Base-by-base conservation (phyloP, 768 basidiomycete genomes). In the Psilocybe cyanescens region DNA sequence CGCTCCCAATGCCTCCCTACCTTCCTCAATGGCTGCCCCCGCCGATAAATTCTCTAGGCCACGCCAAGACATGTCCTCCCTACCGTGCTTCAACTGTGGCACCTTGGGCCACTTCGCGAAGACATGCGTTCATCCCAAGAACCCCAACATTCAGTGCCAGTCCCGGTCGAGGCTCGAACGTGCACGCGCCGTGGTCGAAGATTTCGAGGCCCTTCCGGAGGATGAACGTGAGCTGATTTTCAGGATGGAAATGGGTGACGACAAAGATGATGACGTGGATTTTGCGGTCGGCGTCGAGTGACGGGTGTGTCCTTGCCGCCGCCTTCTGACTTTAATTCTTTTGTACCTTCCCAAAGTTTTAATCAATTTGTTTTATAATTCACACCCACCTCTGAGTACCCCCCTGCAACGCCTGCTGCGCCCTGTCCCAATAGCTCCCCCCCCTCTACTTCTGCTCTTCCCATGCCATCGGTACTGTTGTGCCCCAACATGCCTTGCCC, bases 271-370 rank as follows among this genome's bases (percentile, higher is more conserved):
- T 37, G 47, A 24, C 6, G 17, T 11, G 47, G 47, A 28, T 62
- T 62, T 62, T 62, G 61, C 53, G 37, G 56, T 33, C 11, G 30
- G 50, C 50, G 51, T 28, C 56, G 44, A 58, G 61, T 62, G 61
- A 62, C 17, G 8, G 56, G 31, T 35, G 39, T 35, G 56, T 58
- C 61, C 61, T 58, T 45, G 39, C 24, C 51, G 28, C 9, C 31
- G 33, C 11, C 37, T 17, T 24, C 44, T 35, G 29, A 28, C 16
- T 31, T 41, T 55, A 19, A 1, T 9, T 1, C 4, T 30, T 3
- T 16, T 31, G n/a, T 46, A 35, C 48, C 12, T 19, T 33, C 8
- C 46, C 16, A 12, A 44, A 19, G 19, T 19, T 19, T 19, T 19
- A 19, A 19, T 19, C 19, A 1, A 19, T 19, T 19, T 19, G 19